Evolutionary conservation across 2,329 filamentous ascomycete species (phyloP).

Genomic region (Exophiala aquamarina): DNA sequence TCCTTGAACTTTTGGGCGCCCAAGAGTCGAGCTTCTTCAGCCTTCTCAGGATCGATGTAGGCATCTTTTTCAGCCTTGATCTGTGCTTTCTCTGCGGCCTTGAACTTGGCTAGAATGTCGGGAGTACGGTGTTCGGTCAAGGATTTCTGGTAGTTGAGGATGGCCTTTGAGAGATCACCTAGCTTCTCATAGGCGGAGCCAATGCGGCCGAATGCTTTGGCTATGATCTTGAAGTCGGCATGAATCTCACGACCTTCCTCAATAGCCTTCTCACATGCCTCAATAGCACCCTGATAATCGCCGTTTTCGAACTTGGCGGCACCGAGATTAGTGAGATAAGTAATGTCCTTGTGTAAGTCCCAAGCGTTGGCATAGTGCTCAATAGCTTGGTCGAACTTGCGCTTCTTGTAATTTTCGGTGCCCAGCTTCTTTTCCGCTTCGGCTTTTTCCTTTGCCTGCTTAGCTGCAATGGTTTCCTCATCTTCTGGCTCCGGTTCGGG

Average conservation of each 20-base stretch:
- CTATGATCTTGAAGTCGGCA: constrained; percentile 97
- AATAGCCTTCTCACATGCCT: constrained; percentile 82
- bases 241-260: constrained; percentile 86
- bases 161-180: constrained; percentile 74
- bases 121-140: constrained; percentile 96
- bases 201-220: constrained; percentile 87
- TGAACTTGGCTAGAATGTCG: constrained; percentile 89
- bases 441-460: constrained; percentile 87
- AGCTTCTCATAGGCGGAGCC: constrained; percentile 91
- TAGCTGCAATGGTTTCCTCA: constrained; percentile 79
- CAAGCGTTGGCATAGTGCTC: constrained; percentile 93
- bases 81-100: constrained; percentile 84
- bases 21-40: constrained; percentile 90
- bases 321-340: constrained; percentile 94
- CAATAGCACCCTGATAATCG: constrained; percentile 83
- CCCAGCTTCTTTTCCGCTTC: constrained; percentile 94
- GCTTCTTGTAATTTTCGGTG: constrained; percentile 97
- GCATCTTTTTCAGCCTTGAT: constrained; percentile 71
- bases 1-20: constrained; percentile 98
- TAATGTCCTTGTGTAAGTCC: constrained; percentile 93
- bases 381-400: constrained; percentile 92
- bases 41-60: constrained; percentile 87
- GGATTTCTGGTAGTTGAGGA: constrained; percentile 89
- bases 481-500: constrained; percentile 70
- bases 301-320: constrained; percentile 96